A percentile compares a stretch with the other conserved stretches of the same genome.
Conservation (phyloP, 345 rosid genomes). For the Triadica sebifera region DNA sequence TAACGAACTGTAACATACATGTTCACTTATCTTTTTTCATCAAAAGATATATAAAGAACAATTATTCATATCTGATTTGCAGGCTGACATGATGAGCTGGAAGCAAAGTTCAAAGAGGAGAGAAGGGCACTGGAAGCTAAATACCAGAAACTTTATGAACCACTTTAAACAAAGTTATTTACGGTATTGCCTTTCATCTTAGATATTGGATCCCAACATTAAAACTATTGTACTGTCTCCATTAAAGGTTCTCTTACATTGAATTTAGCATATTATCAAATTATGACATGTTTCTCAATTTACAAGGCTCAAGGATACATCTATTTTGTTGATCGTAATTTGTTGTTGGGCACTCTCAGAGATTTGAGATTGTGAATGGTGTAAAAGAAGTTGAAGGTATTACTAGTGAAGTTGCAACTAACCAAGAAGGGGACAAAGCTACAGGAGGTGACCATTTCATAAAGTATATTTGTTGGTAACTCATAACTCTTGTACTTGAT, state of each 20-base stretch:
- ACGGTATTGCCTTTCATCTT: background rate
- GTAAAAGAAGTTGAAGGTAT: conserved; percentile 22
- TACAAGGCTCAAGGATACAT: background rate
- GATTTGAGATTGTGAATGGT: conserved; percentile 26
- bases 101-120: conserved; percentile 22
- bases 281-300: background rate
- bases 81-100: conserved; percentile 26
- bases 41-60: background rate
- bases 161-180: conserved; percentile 15
- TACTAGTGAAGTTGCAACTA: background rate
- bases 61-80: conserved; percentile 1
- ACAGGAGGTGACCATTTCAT: conserved; percentile 3
- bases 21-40: background rate
- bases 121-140: conserved; percentile 17
- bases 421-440: conserved; percentile 11
- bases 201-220: background rate
- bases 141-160: conserved; percentile 21
- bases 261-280: background rate
- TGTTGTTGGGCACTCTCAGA: conserved; percentile 8
- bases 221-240: background rate
- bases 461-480: background rate
- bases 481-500: background rate
- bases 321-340: background rate
- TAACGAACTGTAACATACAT: background rate
- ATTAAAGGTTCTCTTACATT: background rate